phyloP scores from a whole-genome alignment of 495 filamentous ascomycete species.

The Amorphotheca resinae region DNA sequence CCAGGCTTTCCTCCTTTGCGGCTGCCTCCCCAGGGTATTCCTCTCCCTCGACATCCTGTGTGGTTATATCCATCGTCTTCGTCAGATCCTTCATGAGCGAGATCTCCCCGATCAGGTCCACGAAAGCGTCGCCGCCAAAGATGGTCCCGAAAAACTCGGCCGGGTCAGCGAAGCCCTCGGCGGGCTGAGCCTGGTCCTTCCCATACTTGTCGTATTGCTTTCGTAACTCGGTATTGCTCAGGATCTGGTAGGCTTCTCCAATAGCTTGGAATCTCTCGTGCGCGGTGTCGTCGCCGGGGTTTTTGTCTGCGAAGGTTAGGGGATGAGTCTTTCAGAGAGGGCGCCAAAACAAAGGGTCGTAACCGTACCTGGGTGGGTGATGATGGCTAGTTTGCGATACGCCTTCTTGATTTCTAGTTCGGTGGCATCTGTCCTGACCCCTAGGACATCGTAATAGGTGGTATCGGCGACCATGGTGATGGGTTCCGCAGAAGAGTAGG shows the following conservation, averaged over 20 bases:
- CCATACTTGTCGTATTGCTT: slow-evolving; percentile 92
- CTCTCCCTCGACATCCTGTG: slow-evolving; percentile 39
- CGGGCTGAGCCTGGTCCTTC: slow-evolving; percentile 81
- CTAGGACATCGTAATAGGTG: slow-evolving; percentile 80
- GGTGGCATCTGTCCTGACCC: slow-evolving; percentile 76
- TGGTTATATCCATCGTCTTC: slow-evolving; percentile 82
- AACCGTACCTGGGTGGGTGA: slow-evolving; percentile 48
- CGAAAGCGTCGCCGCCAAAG: slow-evolving; percentile 93
- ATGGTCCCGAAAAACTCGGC: slow-evolving; percentile 98
- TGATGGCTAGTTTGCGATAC: slow-evolving; percentile 91
- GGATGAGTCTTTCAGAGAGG: neutral
- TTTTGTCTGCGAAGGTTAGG: slow-evolving; percentile 59
- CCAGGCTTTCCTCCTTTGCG: slow-evolving; percentile 37
- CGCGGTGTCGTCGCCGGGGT: slow-evolving; percentile 91
- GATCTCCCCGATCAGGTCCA: slow-evolving; percentile 83
- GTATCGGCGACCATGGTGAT: slow-evolving; percentile 69
- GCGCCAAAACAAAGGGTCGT: neutral
- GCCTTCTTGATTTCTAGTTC: slow-evolving; percentile 99
- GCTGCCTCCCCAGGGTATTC: slow-evolving; percentile 36
- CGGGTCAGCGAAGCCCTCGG: slow-evolving; percentile 88
- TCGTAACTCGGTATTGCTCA: slow-evolving; percentile 75
- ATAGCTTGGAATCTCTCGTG: slow-evolving; percentile 89
- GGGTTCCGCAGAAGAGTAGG: neutral
- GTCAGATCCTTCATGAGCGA: slow-evolving; percentile 86
- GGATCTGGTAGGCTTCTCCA: slow-evolving; percentile 95